phyloP scores from a whole-genome alignment of 2,329 filamentous ascomycete species.

The Diaporthe citriasiana region DNA sequence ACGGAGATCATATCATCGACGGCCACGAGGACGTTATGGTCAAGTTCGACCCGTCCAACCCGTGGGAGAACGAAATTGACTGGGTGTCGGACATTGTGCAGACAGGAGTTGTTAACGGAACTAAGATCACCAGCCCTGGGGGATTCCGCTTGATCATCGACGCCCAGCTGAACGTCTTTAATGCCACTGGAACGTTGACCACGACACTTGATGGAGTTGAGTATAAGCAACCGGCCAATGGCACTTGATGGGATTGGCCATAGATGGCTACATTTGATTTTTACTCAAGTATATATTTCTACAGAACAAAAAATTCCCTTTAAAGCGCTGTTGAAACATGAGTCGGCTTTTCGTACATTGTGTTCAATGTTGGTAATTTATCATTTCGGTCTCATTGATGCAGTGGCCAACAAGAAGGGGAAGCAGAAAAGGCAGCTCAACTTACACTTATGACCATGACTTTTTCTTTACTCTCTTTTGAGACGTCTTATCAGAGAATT shows the following conservation, averaged over 20 bases:
- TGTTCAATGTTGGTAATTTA: not conserved
- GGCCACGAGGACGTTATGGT: not conserved
- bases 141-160: not conserved
- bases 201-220: not conserved
- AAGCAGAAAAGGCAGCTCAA: not conserved
- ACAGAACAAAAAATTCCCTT: not conserved
- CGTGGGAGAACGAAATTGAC: not conserved
- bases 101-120: not conserved
- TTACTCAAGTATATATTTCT: not conserved
- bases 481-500: no score
- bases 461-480: no score
- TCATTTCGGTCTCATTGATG: no score
- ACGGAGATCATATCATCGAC: not conserved
- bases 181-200: not conserved
- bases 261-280: not conserved
- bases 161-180: not conserved
- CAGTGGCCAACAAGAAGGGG: not conserved
- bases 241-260: not conserved
- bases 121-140: slow-evolving; percentile 10
- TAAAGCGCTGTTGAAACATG: no score
- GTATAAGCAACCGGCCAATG: not conserved
- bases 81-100: slow-evolving; percentile 9
- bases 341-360: no score
- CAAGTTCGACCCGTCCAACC: not conserved
- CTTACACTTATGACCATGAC: no score